These are phyloP conservation scores for Xylaria sp. DNA, from an alignment of 2,329 filamentous ascomycete species.

Conservation along the genomic window DNA sequence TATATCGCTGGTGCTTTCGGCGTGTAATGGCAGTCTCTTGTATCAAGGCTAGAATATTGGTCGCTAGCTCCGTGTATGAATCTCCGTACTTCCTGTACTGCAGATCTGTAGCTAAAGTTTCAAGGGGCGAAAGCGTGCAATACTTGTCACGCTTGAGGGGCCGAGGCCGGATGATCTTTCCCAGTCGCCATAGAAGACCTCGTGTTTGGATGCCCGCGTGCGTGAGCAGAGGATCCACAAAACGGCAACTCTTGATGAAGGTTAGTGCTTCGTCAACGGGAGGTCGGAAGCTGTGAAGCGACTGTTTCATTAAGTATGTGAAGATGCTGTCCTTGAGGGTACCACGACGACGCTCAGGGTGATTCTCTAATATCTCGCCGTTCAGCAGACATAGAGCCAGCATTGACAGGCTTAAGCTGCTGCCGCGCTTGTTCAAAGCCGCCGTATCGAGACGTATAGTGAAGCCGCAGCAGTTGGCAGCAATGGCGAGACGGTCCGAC, in stretches of 20 bases:
- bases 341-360: conserved; percentile 36
- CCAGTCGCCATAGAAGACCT: conserved; percentile 46
- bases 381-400: conserved; percentile 47
- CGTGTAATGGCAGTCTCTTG: conserved; percentile 19
- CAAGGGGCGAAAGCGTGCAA: conserved; percentile 40
- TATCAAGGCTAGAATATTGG: conserved; percentile 32
- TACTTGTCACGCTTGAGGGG: conserved; percentile 43
- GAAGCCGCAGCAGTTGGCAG: conserved; percentile 47
- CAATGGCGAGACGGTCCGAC: conserved; percentile 48
- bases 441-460: conserved; percentile 43
- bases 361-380: conserved; percentile 48
- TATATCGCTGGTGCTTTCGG: conserved; percentile 31
- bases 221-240: conserved; percentile 43
- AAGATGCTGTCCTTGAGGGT: conserved; percentile 42
- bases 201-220: conserved; percentile 39
- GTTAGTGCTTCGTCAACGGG: conserved; percentile 44
- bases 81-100: conserved; percentile 40
- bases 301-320: conserved; percentile 45
- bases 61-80: conserved; percentile 42
- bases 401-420: conserved; percentile 46
- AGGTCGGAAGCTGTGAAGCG: conserved; percentile 44
- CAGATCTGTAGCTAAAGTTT: conserved; percentile 43
- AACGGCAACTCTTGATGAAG: conserved; percentile 48
- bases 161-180: conserved; percentile 42
- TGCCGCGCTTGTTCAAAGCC: conserved; percentile 37